phyloP scores from a whole-genome alignment of 1,284 basidiomycete genomes.

The Apiotrichum gracile region DNA sequence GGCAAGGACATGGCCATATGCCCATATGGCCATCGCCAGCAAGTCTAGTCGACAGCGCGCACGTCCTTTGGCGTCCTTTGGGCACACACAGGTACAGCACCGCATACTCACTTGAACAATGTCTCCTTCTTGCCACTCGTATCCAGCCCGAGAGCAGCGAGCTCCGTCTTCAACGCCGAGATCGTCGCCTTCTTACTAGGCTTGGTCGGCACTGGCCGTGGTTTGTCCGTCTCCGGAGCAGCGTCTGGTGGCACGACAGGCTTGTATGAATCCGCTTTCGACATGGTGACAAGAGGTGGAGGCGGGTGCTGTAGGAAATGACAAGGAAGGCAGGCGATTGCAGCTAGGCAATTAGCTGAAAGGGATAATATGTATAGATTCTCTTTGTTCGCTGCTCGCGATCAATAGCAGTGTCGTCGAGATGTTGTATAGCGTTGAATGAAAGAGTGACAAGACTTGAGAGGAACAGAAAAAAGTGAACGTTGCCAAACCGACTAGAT shows the following conservation, averaged over 20 bases:
- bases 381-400: too few relatives aligned
- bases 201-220: constrained; percentile 3
- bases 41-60: too few relatives aligned
- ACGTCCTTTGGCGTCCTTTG: too few relatives aligned
- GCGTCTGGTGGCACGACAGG: background rate
- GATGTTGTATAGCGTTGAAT: too few relatives aligned
- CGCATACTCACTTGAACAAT: constrained; percentile 34
- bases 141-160: constrained; percentile 32
- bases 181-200: constrained; percentile 38
- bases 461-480: background rate
- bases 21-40: too few relatives aligned
- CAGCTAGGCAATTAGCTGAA: too few relatives aligned
- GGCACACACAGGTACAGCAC: background rate
- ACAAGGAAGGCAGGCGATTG: too few relatives aligned
- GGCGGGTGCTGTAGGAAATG: too few relatives aligned
- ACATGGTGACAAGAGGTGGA: background rate
- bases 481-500: background rate
- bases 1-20: too few relatives aligned
- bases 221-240: background rate
- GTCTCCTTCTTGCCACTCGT: constrained; percentile 45
- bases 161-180: constrained; percentile 26
- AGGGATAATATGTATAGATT: too few relatives aligned
- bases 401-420: too few relatives aligned
- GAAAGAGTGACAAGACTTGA: background rate
- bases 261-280: too few relatives aligned